A percentile compares a stretch with the other conserved stretches of the same genome.
These are phyloP conservation scores for Schizosaccharomyces versatilis DNA, from an alignment of 1,139 yeast species.

Conservation along the genomic window DNA sequence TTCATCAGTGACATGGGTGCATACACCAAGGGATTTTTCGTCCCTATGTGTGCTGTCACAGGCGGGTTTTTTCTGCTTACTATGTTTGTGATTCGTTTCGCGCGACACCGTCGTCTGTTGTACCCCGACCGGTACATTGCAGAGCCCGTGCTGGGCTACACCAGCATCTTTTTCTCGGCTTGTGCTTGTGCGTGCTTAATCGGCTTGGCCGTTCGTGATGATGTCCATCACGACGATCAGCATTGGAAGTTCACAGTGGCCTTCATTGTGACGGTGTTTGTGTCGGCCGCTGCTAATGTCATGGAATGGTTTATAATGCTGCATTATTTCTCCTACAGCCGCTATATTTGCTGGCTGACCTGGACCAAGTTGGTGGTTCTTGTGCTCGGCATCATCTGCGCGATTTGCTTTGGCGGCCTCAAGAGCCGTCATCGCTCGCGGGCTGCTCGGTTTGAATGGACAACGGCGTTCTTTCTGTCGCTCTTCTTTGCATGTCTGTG, in stretches of 20 bases:
- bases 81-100: not conserved
- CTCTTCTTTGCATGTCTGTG: not conserved
- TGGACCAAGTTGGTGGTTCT: not conserved
- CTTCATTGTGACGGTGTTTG: not conserved
- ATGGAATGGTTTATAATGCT: not conserved
- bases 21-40: conserved; percentile 1
- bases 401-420: not conserved
- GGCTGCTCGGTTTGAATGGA: not conserved
- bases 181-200: not conserved
- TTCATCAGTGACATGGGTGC: conserved; percentile 1
- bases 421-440: not conserved
- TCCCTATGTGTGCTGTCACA: not conserved
- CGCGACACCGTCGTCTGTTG: not conserved
- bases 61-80: not conserved
- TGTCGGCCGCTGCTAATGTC: not conserved
- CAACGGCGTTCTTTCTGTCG: not conserved
- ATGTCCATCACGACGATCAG: not conserved
- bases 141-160: not conserved
- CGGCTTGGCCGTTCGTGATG: not conserved
- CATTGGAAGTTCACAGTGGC: conserved; percentile 1
- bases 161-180: not conserved
- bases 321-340: not conserved
- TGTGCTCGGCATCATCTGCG: not conserved
- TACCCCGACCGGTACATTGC: not conserved
- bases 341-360: not conserved